phyloP scores from a whole-genome alignment of 1,284 basidiomycete genomes.

The Cutaneotrichosporon mucoides region DNA sequence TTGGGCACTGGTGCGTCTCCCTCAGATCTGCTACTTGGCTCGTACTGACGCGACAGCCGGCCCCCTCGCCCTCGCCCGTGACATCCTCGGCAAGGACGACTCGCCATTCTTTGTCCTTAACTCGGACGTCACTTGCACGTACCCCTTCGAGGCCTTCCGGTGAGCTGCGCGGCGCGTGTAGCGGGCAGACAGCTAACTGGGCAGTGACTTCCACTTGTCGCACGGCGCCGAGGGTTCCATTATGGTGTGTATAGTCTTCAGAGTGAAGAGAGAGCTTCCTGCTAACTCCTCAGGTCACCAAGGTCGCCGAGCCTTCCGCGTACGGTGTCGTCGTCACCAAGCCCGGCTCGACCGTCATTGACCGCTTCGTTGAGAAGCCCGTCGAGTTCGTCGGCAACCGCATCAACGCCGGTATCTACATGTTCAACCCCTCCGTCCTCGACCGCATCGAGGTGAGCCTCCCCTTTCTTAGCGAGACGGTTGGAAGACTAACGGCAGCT shows the following conservation, averaged over 20 bases:
- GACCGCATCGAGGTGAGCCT: constrained; percentile 52
- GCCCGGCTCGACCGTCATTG: constrained; percentile 52
- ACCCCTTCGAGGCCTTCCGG: constrained; percentile 55
- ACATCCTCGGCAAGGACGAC: constrained; percentile 55
- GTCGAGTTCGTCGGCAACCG: constrained; percentile 56
- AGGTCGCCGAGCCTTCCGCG: constrained; percentile 55
- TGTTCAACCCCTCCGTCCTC: constrained; percentile 55
- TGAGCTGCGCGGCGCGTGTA: constrained; percentile 17
- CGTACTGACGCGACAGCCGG: constrained; percentile 45
- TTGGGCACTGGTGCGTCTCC: constrained; percentile 52
- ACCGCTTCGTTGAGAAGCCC: constrained; percentile 57
- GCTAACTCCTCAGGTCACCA: constrained; percentile 52
- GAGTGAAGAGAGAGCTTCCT: constrained; percentile 39
- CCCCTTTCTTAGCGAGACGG: not conserved
- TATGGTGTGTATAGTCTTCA: constrained; percentile 48
- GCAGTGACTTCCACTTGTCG: constrained; percentile 52
- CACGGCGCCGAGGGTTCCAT: constrained; percentile 56
- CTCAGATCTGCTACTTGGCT: too few species aligned
- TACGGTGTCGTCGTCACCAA: constrained; percentile 56
- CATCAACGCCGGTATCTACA: constrained; percentile 58
- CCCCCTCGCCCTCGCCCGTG: constrained; percentile 54
- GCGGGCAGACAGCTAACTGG: constrained; percentile 25
- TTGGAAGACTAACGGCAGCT: constrained; percentile 32
- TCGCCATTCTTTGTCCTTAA: constrained; percentile 57
- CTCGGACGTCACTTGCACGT: constrained; percentile 56